Evolutionary conservation across 1,284 basidiomycete species (phyloP).

Genomic region (Paramarasmius palmivorus): DNA sequence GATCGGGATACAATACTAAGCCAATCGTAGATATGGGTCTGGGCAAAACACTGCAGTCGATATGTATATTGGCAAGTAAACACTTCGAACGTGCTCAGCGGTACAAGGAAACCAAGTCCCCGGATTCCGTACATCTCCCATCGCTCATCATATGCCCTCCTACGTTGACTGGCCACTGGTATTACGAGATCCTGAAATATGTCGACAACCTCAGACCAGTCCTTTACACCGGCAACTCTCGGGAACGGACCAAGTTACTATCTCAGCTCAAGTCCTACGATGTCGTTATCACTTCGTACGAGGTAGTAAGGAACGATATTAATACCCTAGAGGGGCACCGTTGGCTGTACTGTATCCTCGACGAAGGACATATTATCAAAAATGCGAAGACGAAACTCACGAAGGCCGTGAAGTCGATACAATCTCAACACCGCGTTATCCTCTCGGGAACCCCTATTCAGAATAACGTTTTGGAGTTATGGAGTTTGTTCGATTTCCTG

Average conservation of each 20-base stretch:
- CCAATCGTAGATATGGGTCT: constrained; percentile 87
- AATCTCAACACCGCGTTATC: constrained; percentile 91
- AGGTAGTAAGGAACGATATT: constrained; percentile 96
- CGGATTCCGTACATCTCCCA: constrained; percentile 86
- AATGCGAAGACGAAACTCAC: constrained; percentile 98
- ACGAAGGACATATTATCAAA: constrained; percentile 99
- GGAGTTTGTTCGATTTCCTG: constrained; percentile 98
- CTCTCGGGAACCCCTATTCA: constrained; percentile 98
- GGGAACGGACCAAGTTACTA: constrained; percentile 77
- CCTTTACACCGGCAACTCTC: constrained; percentile 89
- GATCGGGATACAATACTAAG: not conserved
- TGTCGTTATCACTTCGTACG: constrained; percentile 95
- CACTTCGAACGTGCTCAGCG: constrained; percentile 84
- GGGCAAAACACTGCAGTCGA: constrained; percentile 97
- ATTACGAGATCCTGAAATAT: constrained; percentile 96
- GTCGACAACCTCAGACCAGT: constrained; percentile 83
- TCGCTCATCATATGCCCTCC: constrained; percentile 97
- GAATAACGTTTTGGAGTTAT: constrained; percentile 97
- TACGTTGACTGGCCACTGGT: constrained; percentile 98
- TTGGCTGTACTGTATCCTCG: constrained; percentile 97
- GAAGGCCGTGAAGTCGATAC: constrained; percentile 91
- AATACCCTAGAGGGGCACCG: constrained; percentile 70
- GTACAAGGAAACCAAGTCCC: constrained; percentile 66
- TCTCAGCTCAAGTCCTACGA: constrained; percentile 75
- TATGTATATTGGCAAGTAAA: constrained; percentile 95